Percentiles rank a stretch among this genome's conserved stretches.
These are phyloP conservation scores for Crithidia fasciculata DNA, from an alignment of 208 protist species.

Conservation along the genomic window DNA sequence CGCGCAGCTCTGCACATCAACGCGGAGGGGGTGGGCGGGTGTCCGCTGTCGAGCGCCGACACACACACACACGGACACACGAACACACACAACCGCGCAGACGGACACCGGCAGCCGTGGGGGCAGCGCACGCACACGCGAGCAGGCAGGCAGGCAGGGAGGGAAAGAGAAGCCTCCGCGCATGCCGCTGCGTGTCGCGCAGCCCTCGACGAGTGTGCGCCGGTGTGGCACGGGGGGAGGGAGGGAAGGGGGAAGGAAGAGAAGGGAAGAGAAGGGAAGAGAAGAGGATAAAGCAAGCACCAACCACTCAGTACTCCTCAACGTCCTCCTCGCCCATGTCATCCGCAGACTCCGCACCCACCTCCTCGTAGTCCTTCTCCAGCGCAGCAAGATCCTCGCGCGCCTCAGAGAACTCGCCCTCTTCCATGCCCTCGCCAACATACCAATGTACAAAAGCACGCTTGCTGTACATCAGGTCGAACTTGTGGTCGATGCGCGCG, in stretches of 20 bases:
- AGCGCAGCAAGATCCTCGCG: slow-evolving; percentile 96
- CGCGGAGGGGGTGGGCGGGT: not conserved
- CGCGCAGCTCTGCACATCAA: not conserved
- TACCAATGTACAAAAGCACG: slow-evolving; percentile 93
- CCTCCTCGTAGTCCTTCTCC: slow-evolving; percentile 97
- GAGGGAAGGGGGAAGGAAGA: not conserved
- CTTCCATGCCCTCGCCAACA: slow-evolving; percentile 97
- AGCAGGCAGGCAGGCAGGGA: too few species aligned
- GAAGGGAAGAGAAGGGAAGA: not conserved
- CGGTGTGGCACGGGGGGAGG: not conserved
- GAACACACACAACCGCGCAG: not conserved
- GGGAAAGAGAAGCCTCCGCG: too few species aligned
- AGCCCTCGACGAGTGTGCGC: too few species aligned
- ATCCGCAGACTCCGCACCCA: slow-evolving; percentile 76
- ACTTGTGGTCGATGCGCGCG: slow-evolving; percentile 94
- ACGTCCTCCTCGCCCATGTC: slow-evolving; percentile 94
- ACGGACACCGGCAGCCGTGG: not conserved
- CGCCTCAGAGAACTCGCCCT: slow-evolving; percentile 97
- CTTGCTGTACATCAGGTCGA: slow-evolving; percentile 85
- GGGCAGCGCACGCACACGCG: not conserved
- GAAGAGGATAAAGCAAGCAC: not conserved
- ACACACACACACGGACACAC: not conserved
- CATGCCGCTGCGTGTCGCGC: too few species aligned
- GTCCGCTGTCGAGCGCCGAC: too few species aligned
- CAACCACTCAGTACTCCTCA: slow-evolving; percentile 93